These are phyloP conservation scores for Ustilago curta DNA, from an alignment of 1,284 basidiomycete genomes.

Conservation along the genomic window DNA sequence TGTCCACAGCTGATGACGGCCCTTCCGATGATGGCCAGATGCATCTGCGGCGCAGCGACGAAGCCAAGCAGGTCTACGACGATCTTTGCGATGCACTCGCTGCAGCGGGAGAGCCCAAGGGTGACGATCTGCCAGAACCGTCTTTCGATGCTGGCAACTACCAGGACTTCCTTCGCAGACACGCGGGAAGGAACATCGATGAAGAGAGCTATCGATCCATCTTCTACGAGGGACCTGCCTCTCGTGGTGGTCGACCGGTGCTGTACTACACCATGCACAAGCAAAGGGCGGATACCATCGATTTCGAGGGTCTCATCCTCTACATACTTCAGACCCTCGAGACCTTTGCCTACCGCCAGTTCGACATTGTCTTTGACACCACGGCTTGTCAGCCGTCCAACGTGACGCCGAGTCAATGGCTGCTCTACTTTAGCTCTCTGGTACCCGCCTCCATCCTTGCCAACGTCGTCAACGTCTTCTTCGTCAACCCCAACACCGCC, in stretches of 20 bases:
- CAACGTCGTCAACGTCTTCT: slow-evolving; percentile 57
- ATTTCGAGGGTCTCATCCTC: slow-evolving; percentile 82
- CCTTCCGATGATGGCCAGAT: slow-evolving; percentile 8
- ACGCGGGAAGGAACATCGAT: slow-evolving; percentile 56
- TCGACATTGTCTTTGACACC: slow-evolving; percentile 58
- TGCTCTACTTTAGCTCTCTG: slow-evolving; percentile 59
- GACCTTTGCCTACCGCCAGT: slow-evolving; percentile 39
- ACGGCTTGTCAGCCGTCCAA: slow-evolving; percentile 53
- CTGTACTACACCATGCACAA: slow-evolving; percentile 71
- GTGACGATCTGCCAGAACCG: slow-evolving; percentile 38
- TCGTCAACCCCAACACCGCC: slow-evolving; percentile 61
- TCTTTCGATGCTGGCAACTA: slow-evolving; percentile 42
- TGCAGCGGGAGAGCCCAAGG: slow-evolving; percentile 52
- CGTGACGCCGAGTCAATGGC: slow-evolving; percentile 59
- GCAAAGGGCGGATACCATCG: slow-evolving; percentile 83
- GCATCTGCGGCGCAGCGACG: slow-evolving; percentile 11
- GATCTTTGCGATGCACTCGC: slow-evolving; percentile 54
- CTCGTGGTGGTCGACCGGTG: slow-evolving; percentile 70
- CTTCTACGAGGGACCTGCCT: slow-evolving; percentile 57
- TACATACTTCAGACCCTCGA: slow-evolving; percentile 58
- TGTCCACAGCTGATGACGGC: slow-evolving; percentile 1
- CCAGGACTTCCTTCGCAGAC: slow-evolving; percentile 58
- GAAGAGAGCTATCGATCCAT: slow-evolving; percentile 53
- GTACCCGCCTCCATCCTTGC: slow-evolving; percentile 48
- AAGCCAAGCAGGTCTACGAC: slow-evolving; percentile 49